Evolutionary conservation across 169 alveolate species (phyloP).

Genomic region (Sarcocystis neurona): DNA sequence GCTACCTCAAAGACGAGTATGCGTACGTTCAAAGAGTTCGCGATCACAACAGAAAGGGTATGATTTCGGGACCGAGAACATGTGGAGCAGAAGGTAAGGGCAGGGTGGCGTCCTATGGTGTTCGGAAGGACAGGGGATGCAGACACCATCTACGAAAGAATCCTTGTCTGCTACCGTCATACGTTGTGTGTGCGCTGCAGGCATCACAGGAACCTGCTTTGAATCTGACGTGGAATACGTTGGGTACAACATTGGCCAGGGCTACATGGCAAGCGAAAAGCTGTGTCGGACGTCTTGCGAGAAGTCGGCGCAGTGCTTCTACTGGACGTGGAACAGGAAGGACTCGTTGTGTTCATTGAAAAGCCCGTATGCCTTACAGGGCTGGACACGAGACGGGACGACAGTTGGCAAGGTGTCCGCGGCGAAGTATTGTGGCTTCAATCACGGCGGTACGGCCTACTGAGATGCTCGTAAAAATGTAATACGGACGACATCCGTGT

Average conservation of each 20-base stretch:
- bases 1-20: slow-evolving; percentile 3
- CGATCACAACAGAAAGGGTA: background rate
- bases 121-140: background rate
- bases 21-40: background rate
- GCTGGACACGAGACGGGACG: too few species aligned
- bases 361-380: too few species aligned
- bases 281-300: background rate
- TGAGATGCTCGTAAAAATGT: too few species aligned
- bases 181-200: too few species aligned
- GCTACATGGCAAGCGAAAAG: background rate
- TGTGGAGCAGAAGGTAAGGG: background rate
- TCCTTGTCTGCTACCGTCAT: background rate
- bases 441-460: too few species aligned
- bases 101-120: background rate
- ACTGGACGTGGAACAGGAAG: slow-evolving; percentile 40
- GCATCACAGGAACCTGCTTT: background rate
- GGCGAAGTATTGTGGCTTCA: too few species aligned
- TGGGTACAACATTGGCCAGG: background rate
- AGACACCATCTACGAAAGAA: background rate
- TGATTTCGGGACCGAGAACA: background rate
- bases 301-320: background rate
- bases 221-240: background rate
- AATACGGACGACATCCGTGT: too few species aligned
- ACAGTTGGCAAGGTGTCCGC: too few species aligned
- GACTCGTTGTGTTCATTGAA: too few species aligned